Base-by-base conservation (phyloP, 768 basidiomycete species). In the Obba rivulosa region DNA sequence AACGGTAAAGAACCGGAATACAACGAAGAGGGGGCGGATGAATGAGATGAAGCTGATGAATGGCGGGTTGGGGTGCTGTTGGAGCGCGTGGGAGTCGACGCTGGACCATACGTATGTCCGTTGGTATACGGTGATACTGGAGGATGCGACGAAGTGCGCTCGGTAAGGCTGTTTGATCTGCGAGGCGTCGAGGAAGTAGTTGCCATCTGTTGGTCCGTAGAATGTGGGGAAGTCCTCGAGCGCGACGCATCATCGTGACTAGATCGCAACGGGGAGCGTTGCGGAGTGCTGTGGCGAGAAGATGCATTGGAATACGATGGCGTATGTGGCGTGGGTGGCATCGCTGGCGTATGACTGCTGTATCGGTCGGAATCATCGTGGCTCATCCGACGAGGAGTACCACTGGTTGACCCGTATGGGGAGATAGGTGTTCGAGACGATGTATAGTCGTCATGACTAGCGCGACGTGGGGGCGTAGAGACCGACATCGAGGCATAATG, bases 171-270 rank as follows among this genome's bases (percentile, higher is more conserved):
- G 14, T 25, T 16, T 21, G 41, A 34, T 7, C 48, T 45, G 3
- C 45, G 17, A 18, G 52, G 52, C 8, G 50, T 54, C 24, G 50
- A 38, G n/a, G 38, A 31, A 11, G 34, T 49, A 11, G 34, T 49
- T 2, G 50, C 37, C 17, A 61, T 61, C 50, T 85, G 87, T 58
- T 87, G 75, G 4, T 74, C 71, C 1, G 86, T 85, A 3, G 80
- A 31, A 13, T 31, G 5, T 13, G 28, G 28, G 13, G 28, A 31
- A 13, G 28, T 31, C 13, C 13, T 5, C 28, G 28, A 7, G 7
- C 28, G 28, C 28, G 28, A 31, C 28, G 28, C 28, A 5, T 31
- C 28, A 31, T 31, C 28, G 28, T 5, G 28, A 5, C 7, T 31
- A 7, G 28, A 13, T 31, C 28, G 28, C 28, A 31, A 31, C 28